phyloP scores from a whole-genome alignment of 2,329 filamentous ascomycete genomes.

The Fusarium napiforme region DNA sequence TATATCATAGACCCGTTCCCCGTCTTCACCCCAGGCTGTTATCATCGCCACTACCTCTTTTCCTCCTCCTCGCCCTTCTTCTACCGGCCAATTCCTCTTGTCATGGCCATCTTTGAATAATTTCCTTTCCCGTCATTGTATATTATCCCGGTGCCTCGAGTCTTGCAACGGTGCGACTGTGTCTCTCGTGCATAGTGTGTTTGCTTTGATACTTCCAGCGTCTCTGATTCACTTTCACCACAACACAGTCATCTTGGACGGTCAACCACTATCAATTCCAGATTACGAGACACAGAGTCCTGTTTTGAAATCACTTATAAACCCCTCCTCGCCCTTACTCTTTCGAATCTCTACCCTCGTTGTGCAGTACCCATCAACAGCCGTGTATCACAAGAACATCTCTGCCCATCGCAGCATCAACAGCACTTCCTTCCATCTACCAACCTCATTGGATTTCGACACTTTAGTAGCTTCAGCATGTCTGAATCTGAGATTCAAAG shows the following conservation, averaged over 20 bases:
- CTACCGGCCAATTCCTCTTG: conserved; percentile 40
- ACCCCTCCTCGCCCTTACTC: conserved; percentile 26
- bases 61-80: conserved; percentile 40
- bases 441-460: conserved; percentile 30
- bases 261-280: conserved; percentile 40
- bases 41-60: conserved; percentile 45
- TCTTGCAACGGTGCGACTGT: conserved; percentile 38
- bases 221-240: conserved; percentile 42
- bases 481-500: conserved; percentile 30
- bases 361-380: conserved; percentile 17
- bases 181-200: conserved; percentile 44
- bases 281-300: conserved; percentile 28
- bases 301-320: conserved; percentile 22
- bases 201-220: conserved; percentile 42
- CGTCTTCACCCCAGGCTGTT: conserved; percentile 45
- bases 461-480: conserved; percentile 34
- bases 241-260: conserved; percentile 29
- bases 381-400: conserved; percentile 23
- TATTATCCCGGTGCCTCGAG: conserved; percentile 41
- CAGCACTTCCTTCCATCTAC: conserved; percentile 33
- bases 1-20: conserved; percentile 60
- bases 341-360: conserved; percentile 11
- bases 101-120: conserved; percentile 45
- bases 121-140: conserved; percentile 42
- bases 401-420: conserved; percentile 25